Percentiles rank a stretch among this genome's conserved stretches.
Evolutionary conservation across 768 basidiomycete species (phyloP).

Genomic region (Russula virescens): DNA sequence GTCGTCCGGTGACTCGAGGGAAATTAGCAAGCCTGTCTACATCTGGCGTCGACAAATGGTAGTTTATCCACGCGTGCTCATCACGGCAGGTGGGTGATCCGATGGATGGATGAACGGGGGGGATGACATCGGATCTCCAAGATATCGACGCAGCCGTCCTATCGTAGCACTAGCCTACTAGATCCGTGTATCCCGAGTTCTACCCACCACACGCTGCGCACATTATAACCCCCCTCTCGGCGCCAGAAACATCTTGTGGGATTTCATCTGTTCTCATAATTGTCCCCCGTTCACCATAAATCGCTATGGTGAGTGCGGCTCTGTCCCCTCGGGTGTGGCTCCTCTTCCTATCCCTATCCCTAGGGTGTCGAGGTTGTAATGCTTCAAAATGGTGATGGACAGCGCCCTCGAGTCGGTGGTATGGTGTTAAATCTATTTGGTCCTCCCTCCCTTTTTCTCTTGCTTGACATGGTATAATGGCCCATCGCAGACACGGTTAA

Average conservation of each 20-base stretch:
- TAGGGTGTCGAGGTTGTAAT: slow-evolving; percentile 69
- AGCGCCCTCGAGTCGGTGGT: slow-evolving; percentile 69
- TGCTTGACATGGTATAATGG: neutral
- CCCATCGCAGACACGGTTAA: slow-evolving; percentile 49
- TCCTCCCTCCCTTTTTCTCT: neutral
- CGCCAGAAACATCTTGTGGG: neutral
- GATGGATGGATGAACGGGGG: neutral
- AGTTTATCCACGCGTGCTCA: neutral
- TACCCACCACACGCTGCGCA: neutral
- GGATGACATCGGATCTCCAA: neutral
- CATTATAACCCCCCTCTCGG: neutral
- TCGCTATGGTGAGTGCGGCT: neutral
- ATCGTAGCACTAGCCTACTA: neutral
- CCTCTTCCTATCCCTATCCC: slow-evolving; percentile 1
- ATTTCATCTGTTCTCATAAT: neutral
- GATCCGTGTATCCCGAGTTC: neutral
- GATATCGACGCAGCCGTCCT: neutral
- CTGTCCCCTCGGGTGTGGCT: neutral
- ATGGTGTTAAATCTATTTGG: slow-evolving; percentile 24
- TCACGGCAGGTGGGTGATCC: slow-evolving; percentile 9
- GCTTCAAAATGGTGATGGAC: slow-evolving; percentile 53
- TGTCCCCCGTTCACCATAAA: neutral
- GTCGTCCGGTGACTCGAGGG: too few species aligned
- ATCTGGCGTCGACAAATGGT: neutral
- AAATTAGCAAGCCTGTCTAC: neutral